phyloP scores from a whole-genome alignment of 2,329 filamentous ascomycete genomes.

The Xylariaceae sp. region DNA sequence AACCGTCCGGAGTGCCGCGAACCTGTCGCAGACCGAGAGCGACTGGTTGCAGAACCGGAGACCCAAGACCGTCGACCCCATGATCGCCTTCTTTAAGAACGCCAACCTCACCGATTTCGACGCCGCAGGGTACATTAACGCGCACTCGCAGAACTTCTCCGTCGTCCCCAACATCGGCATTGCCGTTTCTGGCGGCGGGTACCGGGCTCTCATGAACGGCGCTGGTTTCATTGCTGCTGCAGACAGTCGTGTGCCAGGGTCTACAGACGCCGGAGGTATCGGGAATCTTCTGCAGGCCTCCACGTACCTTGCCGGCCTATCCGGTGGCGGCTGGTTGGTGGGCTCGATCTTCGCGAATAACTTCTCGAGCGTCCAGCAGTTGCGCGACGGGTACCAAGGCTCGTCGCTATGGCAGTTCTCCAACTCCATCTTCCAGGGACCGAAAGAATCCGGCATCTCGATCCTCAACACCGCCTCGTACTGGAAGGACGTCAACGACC shows the following conservation, averaged over 20 bases:
- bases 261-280: slow-evolving; percentile 62
- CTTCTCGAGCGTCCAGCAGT: slow-evolving; percentile 63
- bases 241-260: slow-evolving; percentile 63
- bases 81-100: slow-evolving; percentile 72
- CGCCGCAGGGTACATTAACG: slow-evolving; percentile 64
- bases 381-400: slow-evolving; percentile 34
- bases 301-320: slow-evolving; percentile 74
- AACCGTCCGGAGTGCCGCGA: slow-evolving; percentile 63
- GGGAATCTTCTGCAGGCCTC: slow-evolving; percentile 69
- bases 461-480: slow-evolving; percentile 50
- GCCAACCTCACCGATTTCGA: slow-evolving; percentile 74
- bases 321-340: slow-evolving; percentile 76
- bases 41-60: slow-evolving; percentile 74
- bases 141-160: slow-evolving; percentile 66
- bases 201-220: slow-evolving; percentile 71
- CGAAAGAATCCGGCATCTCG: slow-evolving; percentile 32
- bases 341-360: slow-evolving; percentile 77
- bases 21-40: slow-evolving; percentile 69
- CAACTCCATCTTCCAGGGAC: slow-evolving; percentile 41
- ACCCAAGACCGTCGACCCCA: slow-evolving; percentile 72
- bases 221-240: slow-evolving; percentile 71
- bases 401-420: slow-evolving; percentile 42
- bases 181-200: slow-evolving; percentile 72
- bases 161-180: slow-evolving; percentile 57
- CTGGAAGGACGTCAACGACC: slow-evolving; percentile 59